Evolutionary conservation across 169 alveolate genomes (phyloP), one percentile per base, ranked within the genome.

Genomic region (Cryptosporidium viatorum): DNA sequence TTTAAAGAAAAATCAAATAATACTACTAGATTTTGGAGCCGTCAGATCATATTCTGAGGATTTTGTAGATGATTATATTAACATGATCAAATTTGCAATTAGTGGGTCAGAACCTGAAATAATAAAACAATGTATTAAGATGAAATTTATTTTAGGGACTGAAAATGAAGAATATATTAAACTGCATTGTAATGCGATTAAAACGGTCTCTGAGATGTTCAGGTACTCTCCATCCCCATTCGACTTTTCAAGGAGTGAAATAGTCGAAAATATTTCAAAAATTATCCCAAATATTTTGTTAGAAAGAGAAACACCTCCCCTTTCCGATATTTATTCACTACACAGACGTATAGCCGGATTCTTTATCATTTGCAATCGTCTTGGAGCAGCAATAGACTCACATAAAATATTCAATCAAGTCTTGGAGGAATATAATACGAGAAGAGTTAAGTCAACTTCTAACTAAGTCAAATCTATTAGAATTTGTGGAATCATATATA

Each of bases 341-440:
- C 99, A 96, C 91, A 86, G 98, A 39, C 95, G 96, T 84, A 92
- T 96, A 45, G 95, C 97, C 33, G 98, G 98, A 18, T 93, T 96
- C 67, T 95, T 93, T 91, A 80, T 95, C 18, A 93, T 96, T 85
- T 96, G 97, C 41, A 93, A 92, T 69, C 94, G 92, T 39, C 92
- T 96, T 21, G 92, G 89, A 59, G 94, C 98, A 31, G 91, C 84
- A 58, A 48, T 67, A 7, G 8, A 33, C 29, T 33, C 73, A 67
- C 51, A 33, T 4, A 39, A 67, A 67, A 67, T 67, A 67, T 67
- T 37, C 23, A 67, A 39, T 21, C 73, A 29, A 37, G 73, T 67
- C 23, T 33, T 67, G 12, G 55, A 67, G 35, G n/a, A 21, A 39
- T 67, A 37, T 67, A 21, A 33, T 12, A 41, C 48, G 48, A 60